phyloP scores from a whole-genome alignment of 1,139 yeast species.

The Torulaspora globosa region DNA sequence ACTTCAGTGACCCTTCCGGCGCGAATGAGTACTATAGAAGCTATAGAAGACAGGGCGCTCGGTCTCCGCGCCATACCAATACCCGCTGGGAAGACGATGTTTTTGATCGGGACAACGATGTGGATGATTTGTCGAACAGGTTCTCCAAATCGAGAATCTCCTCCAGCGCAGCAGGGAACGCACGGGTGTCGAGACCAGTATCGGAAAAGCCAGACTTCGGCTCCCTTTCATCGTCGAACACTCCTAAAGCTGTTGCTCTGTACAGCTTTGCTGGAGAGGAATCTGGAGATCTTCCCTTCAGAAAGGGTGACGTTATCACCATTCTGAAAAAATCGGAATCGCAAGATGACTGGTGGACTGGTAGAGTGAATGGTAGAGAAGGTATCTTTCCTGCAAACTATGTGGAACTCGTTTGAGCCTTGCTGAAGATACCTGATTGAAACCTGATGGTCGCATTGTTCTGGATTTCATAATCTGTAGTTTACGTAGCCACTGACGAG shows the following conservation, averaged over 20 bases:
- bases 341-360: conserved; percentile 98
- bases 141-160: conserved; percentile 34
- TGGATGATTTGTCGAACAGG: conserved; percentile 38
- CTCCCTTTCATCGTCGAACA: conserved; percentile 37
- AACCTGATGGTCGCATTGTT: background rate
- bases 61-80: conserved; percentile 24
- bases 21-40: conserved; percentile 37
- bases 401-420: conserved; percentile 66
- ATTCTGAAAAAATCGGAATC: conserved; percentile 81
- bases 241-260: conserved; percentile 84
- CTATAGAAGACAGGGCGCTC: conserved; percentile 21
- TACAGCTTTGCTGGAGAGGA: conserved; percentile 76
- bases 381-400: conserved; percentile 98
- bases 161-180: conserved; percentile 27
- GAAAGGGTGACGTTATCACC: conserved; percentile 91
- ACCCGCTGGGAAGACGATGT: conserved; percentile 82
- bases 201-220: conserved; percentile 52
- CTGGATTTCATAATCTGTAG: background rate
- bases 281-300: conserved; percentile 83
- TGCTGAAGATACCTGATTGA: background rate
- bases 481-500: background rate
- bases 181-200: conserved; percentile 40
- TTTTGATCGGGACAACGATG: conserved; percentile 39
- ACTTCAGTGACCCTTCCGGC: conserved; percentile 35
- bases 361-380: conserved; percentile 71